These are phyloP conservation scores for Colletotrichum sp. DNA, from an alignment of 2,329 filamentous ascomycete species.

Conservation along the genomic window DNA sequence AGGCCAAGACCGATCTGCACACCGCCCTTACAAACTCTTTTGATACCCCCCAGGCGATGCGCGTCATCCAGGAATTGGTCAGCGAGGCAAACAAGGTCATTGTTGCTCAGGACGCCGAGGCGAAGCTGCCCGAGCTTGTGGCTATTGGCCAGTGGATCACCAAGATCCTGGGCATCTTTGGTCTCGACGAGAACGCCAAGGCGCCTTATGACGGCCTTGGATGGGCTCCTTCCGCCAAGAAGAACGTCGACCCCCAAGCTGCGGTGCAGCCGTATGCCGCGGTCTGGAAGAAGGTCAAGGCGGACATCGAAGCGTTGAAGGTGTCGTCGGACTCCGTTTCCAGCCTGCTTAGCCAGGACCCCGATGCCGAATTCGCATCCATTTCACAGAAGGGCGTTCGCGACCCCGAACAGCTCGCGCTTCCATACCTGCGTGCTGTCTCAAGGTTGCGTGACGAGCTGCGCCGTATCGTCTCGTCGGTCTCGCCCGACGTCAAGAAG, in stretches of 20 bases:
- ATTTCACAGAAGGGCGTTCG: slow-evolving; percentile 49
- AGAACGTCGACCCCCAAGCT: slow-evolving; percentile 45
- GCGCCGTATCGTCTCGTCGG: slow-evolving; percentile 55
- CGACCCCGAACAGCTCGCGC: slow-evolving; percentile 57
- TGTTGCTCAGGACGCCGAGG: slow-evolving; percentile 34
- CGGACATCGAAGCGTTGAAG: slow-evolving; percentile 50
- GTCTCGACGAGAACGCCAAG: slow-evolving; percentile 70
- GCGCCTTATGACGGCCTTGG: slow-evolving; percentile 62
- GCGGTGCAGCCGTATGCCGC: slow-evolving; percentile 50
- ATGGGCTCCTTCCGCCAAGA: slow-evolving; percentile 51
- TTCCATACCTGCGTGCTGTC: slow-evolving; percentile 60
- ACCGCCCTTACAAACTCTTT: slow-evolving; percentile 81
- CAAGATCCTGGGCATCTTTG: slow-evolving; percentile 82
- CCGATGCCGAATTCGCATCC: slow-evolving; percentile 51
- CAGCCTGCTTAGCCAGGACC: slow-evolving; percentile 46
- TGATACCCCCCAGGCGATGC: slow-evolving; percentile 82
- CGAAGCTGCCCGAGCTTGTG: slow-evolving; percentile 54
- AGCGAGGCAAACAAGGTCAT: slow-evolving; percentile 73
- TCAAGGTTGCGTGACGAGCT: slow-evolving; percentile 68
- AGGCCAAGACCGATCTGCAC: slow-evolving; percentile 59
- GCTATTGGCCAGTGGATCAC: slow-evolving; percentile 80
- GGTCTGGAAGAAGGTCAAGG: slow-evolving; percentile 49
- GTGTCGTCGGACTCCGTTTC: slow-evolving; percentile 53
- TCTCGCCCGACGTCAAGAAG: slow-evolving; percentile 62
- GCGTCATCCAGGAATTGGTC: slow-evolving; percentile 77